Evolutionary conservation across 2,329 filamentous ascomycete species (phyloP), one percentile per base, ranked within the genome.

Genomic region (Shiraia sp.): DNA sequence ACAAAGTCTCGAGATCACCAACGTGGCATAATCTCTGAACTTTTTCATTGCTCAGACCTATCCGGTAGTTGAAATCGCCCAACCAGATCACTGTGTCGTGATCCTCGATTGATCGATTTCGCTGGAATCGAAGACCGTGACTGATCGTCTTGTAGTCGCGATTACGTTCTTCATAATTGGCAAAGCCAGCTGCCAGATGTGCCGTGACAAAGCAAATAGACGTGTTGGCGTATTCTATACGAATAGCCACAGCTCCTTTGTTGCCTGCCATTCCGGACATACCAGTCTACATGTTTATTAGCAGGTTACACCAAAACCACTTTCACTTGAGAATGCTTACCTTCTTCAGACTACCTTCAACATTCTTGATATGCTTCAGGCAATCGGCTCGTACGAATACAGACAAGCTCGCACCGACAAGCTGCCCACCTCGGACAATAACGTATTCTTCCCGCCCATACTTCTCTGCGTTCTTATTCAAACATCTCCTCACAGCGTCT

Each of bases 181-280:
- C 83, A 69, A 97, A 97, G 0, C 93, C 93, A 42, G 93, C 93
- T 22, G 93, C 93, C 65, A 99, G 74, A 80, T 99, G 93, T 14
- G 93, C 93, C 15, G 93, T 99, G 17, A 99, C 89, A 49, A 99
- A 92, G 68, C 93, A 97, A 19, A 99, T 81, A 2, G 87, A 88
- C 2, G 92, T 97, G 62, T 88, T 95, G 19, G 89, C 91, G 61
- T 90, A 96, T 50, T 97, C 92, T 70, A 99, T 88, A 4, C 93
- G 86, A 57, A 99, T 96, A 2, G 91, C 93, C 35, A 96, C 95
- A 1, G 93, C 93, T 13, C 93, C 93, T 73, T 99, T 99, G 73
- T 99, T 99, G 15, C 93, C 93, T 19, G 91, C 92, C 79, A 99
- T 96, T 5, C 93, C 93, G 16, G 91, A 96, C 78, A 99, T 84